Evolutionary conservation across 495 filamentous ascomycete species (phyloP).

Genomic region (Lepraria neglecta): DNA sequence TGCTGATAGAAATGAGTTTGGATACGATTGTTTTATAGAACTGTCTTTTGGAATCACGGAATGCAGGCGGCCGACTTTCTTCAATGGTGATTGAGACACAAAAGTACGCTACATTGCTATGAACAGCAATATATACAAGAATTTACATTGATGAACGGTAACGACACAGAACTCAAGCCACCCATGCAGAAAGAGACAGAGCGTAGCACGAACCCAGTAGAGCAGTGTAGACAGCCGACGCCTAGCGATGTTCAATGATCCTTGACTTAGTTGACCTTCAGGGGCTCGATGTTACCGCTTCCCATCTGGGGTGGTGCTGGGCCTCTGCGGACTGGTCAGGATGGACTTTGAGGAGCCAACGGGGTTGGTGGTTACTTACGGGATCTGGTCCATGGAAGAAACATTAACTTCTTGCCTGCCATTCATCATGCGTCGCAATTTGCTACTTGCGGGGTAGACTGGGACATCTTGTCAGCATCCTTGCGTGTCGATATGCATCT

Average conservation of each 20-base stretch:
- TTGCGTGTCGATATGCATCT: background rate
- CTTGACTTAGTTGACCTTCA: constrained; percentile 20
- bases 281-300: constrained; percentile 11
- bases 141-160: background rate
- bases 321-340: constrained; percentile 15
- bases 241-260: background rate
- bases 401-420: constrained; percentile 31
- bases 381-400: constrained; percentile 31
- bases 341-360: background rate
- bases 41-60: too few relatives aligned
- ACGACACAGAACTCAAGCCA: too few relatives aligned
- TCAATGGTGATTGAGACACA: too few relatives aligned
- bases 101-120: too few relatives aligned
- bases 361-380: constrained; percentile 17
- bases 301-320: constrained; percentile 14
- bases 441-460: constrained; percentile 36
- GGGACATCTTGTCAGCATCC: constrained; percentile 9
- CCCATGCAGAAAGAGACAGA: background rate
- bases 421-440: constrained; percentile 34
- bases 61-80: too few relatives aligned
- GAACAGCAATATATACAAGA: background rate
- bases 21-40: too few relatives aligned
- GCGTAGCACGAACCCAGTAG: background rate
- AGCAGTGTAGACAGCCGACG: background rate
- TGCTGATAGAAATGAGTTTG: too few relatives aligned